A percentile compares a stretch with the other conserved stretches of the same genome.
Evolutionary conservation across 1,284 basidiomycete species (phyloP).

Genomic region (Tilletia indica): DNA sequence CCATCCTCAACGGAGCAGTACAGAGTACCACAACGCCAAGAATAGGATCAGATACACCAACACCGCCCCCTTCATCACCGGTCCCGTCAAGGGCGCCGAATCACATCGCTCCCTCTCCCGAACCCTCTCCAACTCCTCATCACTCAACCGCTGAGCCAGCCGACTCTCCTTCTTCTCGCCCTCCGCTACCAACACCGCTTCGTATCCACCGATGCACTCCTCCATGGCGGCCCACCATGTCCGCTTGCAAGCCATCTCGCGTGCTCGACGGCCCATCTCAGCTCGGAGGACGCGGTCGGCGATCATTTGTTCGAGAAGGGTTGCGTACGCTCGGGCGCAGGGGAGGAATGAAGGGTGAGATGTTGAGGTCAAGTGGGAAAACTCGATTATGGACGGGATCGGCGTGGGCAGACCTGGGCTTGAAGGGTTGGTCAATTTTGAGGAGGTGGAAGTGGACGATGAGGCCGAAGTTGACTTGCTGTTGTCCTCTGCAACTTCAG

Average conservation of each 20-base stretch:
- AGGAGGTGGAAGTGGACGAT: constrained; percentile 8
- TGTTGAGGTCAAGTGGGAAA: constrained; percentile 53
- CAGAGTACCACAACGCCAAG: constrained; percentile 25
- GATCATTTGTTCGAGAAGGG: constrained; percentile 57
- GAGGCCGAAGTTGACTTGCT: constrained; percentile 20
- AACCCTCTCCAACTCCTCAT: constrained; percentile 49
- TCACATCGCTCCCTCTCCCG: constrained; percentile 35
- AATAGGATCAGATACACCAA: constrained; percentile 40
- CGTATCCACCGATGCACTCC: constrained; percentile 61
- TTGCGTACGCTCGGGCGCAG: constrained; percentile 59
- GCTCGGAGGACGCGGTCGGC: constrained; percentile 55
- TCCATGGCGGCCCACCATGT: constrained; percentile 65
- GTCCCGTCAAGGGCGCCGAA: constrained; percentile 44
- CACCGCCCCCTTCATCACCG: constrained; percentile 34
- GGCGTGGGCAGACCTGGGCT: constrained; percentile 27
- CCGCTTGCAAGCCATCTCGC: constrained; percentile 57
- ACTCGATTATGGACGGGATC: constrained; percentile 42
- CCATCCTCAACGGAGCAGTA: neutral
- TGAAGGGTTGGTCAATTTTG: neutral
- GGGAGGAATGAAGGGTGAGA: constrained; percentile 53
- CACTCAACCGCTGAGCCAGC: constrained; percentile 25
- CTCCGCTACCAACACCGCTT: constrained; percentile 49
- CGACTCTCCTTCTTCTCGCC: neutral
- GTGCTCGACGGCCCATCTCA: constrained; percentile 58
- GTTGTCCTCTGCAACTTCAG: constrained; percentile 25